Evolutionary conservation across 257 asterid genomes (phyloP).

Genomic region (Primulina huaijiensis): DNA sequence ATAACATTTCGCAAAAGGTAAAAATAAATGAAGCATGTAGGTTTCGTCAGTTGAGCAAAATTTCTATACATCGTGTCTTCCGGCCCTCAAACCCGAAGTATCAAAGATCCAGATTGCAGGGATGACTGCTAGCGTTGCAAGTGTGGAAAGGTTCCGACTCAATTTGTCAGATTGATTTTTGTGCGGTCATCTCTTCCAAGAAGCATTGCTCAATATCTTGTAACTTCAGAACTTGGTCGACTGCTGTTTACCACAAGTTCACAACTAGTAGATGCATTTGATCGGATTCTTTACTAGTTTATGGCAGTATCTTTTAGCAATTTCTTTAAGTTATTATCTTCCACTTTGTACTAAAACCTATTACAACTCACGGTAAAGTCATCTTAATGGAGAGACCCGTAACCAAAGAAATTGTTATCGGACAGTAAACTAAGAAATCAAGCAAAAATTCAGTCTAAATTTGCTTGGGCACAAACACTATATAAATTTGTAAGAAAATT

Average conservation of each 20-base stretch:
- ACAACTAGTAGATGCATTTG: too few species aligned
- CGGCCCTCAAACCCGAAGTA: conserved; percentile 56
- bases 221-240: too few species aligned
- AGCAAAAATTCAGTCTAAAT: background rate
- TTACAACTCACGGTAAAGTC: too few species aligned
- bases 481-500: background rate
- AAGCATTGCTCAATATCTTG: conserved; percentile 61
- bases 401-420: too few species aligned
- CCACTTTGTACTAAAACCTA: too few species aligned
- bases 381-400: too few species aligned
- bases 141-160: conserved; percentile 62
- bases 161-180: conserved; percentile 45
- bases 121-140: conserved; percentile 58
- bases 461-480: background rate
- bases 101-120: conserved; percentile 66
- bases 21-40: conserved; percentile 24
- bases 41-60: conserved; percentile 59
- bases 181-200: conserved; percentile 64
- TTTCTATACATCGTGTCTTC: conserved; percentile 56
- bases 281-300: too few species aligned
- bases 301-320: too few species aligned
- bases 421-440: too few species aligned
- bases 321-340: too few species aligned
- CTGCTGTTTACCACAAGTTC: too few species aligned
- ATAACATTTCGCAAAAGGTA: too few species aligned